Base-by-base conservation (phyloP, 1,284 basidiomycete genomes). In the Heterobasidion irregulare region DNA sequence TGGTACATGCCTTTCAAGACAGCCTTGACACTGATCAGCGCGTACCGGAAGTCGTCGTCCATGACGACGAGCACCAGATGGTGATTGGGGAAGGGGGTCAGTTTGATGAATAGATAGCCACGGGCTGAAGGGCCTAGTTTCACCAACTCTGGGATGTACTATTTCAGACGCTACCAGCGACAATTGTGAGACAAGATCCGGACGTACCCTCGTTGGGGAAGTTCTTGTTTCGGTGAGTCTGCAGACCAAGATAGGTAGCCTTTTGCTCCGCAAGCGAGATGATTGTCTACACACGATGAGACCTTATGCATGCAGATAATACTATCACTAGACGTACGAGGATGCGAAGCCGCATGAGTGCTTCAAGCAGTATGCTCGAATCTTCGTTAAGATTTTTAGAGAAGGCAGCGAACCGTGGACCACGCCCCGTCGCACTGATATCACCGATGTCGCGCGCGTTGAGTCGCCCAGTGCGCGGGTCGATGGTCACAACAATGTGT, bases 21-120 rank as follows among this genome's bases (percentile, higher is more conserved):
- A 1, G 76, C 68, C 61, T 75, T 74, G 47, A 80, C 82, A 13
- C 77, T 82, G 56, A 90, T 86, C 41, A 92, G 77, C 2, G 89
- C 91, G 64, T 84, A 92, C 50, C 81, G 80, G 64, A 90, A 86
- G 53, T 83, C 78, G 52, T 84, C 79, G 63, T 90, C 87, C 0
- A 84, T 84, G 60, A 92, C 84, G 49, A 87, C 83, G 44, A 88
- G 74, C 10, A 91, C 86, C 18, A 92, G 80, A 65, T 90, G 91
- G 64, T 91, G 82, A 41, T 72, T 75, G 0, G 82, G 82, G 64
- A 84, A 89, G 60, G 77, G 84, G 44, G 81, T 68, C 13, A 92
- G 76, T 61, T 84, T 82, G 58, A 92, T 84, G 66, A 82, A 91
- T 36, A 91, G 72, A 50, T 68, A 76, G 32, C 75, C 78, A 47